These are phyloP conservation scores for Chalciporus piperatus DNA, from an alignment of 768 basidiomycete species.

Conservation along the genomic window DNA sequence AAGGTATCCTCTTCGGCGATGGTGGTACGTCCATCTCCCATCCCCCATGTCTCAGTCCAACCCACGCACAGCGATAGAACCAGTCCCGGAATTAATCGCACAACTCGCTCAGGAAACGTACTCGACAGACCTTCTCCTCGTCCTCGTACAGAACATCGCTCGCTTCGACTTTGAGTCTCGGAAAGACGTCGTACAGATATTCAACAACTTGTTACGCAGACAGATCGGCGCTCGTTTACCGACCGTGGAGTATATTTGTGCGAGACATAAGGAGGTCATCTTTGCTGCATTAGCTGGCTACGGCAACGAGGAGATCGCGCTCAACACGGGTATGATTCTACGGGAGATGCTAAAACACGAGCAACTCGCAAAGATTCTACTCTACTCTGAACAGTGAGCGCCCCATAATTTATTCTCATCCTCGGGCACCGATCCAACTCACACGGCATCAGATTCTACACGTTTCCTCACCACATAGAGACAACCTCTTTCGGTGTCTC, in stretches of 20 bases:
- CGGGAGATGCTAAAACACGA: slow-evolving; percentile 97
- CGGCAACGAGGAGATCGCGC: slow-evolving; percentile 90
- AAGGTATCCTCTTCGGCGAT: slow-evolving; percentile 83
- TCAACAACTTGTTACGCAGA: slow-evolving; percentile 84
- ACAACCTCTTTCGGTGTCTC: slow-evolving; percentile 97
- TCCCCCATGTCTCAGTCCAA: slow-evolving; percentile 2
- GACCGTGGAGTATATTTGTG: slow-evolving; percentile 91
- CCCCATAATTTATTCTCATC: too few species aligned
- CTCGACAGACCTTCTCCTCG: slow-evolving; percentile 79
- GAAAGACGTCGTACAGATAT: slow-evolving; percentile 81
- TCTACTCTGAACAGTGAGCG: slow-evolving; percentile 90
- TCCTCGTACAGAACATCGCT: slow-evolving; percentile 77
- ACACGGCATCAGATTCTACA: slow-evolving; percentile 76
- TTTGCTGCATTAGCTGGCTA: slow-evolving; percentile 91
- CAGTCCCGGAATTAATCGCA: slow-evolving; percentile 84
- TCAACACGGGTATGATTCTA: slow-evolving; percentile 97
- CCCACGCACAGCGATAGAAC: slow-evolving; percentile 45
- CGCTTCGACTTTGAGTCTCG: slow-evolving; percentile 94
- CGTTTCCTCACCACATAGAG: slow-evolving; percentile 95
- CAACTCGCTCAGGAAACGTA: slow-evolving; percentile 97
- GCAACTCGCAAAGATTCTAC: slow-evolving; percentile 80
- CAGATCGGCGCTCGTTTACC: slow-evolving; percentile 94
- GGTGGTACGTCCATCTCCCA: slow-evolving; percentile 57
- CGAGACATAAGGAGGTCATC: slow-evolving; percentile 69
- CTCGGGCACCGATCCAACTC: too few species aligned